Conservation (phyloP, 1,139 yeast genomes). For the Pneumocystis oryctolagi region DNA sequence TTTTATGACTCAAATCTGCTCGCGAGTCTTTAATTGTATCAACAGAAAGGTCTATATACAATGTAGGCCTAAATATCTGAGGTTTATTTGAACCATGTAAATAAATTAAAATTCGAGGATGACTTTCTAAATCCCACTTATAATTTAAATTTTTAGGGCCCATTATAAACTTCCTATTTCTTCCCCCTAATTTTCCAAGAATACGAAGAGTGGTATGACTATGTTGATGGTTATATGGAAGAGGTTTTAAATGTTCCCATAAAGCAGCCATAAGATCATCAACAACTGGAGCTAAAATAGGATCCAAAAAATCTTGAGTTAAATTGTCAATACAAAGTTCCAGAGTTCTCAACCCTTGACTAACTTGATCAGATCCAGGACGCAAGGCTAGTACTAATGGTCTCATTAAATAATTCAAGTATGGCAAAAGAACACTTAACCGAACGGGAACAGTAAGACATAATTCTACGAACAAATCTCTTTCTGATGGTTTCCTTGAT, state of each 20-base stretch:
- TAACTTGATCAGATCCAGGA: slow-evolving; percentile 79
- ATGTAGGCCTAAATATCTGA: slow-evolving; percentile 5
- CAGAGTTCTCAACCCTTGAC: slow-evolving; percentile 84
- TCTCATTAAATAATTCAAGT: slow-evolving; percentile 68
- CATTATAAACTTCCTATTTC: slow-evolving; percentile 71
- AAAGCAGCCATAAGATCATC: slow-evolving; percentile 86
- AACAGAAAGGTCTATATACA: slow-evolving; percentile 7
- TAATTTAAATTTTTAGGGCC: slow-evolving; percentile 54
- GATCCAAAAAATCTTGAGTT: slow-evolving; percentile 93
- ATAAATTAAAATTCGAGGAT: slow-evolving; percentile 49
- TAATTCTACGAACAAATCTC: slow-evolving; percentile 85
- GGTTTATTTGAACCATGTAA: slow-evolving; percentile 9
- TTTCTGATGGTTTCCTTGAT: slow-evolving; percentile 75
- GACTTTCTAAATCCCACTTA: slow-evolving; percentile 41
- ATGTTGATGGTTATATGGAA: slow-evolving; percentile 81
- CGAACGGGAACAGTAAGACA: slow-evolving; percentile 94
- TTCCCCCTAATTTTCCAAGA: slow-evolving; percentile 88
- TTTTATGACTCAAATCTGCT: slow-evolving; percentile 49
- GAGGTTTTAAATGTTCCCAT: slow-evolving; percentile 81
- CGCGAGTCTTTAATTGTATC: slow-evolving; percentile 47
- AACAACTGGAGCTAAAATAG: slow-evolving; percentile 87
- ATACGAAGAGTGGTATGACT: slow-evolving; percentile 90
- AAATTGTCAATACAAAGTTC: slow-evolving; percentile 94
- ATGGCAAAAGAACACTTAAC: slow-evolving; percentile 83
- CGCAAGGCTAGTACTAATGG: slow-evolving; percentile 84